Evolutionary conservation across 345 rosid genomes (phyloP), one percentile per base, ranked within the genome.

Genomic region (Diplotaxis tenuifolia): DNA sequence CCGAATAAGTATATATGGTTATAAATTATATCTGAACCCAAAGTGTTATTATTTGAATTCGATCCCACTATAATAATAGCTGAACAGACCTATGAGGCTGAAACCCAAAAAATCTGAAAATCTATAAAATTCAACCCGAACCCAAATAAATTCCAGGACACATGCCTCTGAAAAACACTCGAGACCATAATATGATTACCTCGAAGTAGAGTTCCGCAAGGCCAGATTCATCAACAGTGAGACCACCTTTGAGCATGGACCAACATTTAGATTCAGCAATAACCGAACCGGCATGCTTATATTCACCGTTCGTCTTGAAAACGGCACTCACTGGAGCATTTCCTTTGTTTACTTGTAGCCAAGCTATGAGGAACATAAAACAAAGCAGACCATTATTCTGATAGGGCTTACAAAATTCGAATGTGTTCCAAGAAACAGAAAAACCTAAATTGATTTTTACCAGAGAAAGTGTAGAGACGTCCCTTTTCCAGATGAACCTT

Each of bases 211-310:
- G 86, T n/a, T 85, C 74, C 9, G 88, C 90, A 14, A 65, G 78
- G 15, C 89, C 96, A 10, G 96, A 88, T 31, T 76, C 69, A 65
- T 86, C 74, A 6, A 80, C 86, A 8, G 88, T 84, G n/a, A 93
- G 84, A 45, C 98, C 96, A 54, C 96, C 96, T 72, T 93, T 93
- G 38, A 93, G 86, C 92, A 93, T 90, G 56, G 96, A 86, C 98
- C 98, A 93, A 32, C 98, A 93, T 1, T 75, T 78, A 1, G 98
- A 63, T 76, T 81, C 55, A 47, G 91, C 96, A 16, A 81, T 47
- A 70, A 78, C 70, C 0, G 78, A 79, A 52, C 95, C 96, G 7
- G 86, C 93, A 58, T 34, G 16, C 40, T 22, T 76, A 47, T 67
- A 73, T 7, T 84, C 88, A 8, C 47, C 65, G 4, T 66, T 78